Evolutionary conservation across 345 rosid species (phyloP).

Genomic region (Hibiscus syriacus): DNA sequence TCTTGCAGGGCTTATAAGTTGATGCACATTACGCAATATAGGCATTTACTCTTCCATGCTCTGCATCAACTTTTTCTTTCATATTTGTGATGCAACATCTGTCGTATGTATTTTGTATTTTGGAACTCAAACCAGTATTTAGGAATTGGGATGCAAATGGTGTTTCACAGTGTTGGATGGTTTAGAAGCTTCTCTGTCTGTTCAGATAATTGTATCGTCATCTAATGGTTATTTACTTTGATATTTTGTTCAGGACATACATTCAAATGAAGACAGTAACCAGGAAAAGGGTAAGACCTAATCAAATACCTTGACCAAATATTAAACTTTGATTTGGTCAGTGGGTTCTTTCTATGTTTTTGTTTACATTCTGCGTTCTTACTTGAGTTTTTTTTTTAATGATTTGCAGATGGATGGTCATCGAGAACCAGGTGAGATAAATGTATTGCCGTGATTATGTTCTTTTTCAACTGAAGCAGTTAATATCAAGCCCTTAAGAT

Average conservation of each 20-base stretch:
- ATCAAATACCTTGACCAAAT: neutral
- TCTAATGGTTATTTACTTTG: neutral
- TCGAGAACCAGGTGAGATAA: conserved; percentile 46
- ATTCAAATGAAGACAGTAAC: conserved; percentile 20
- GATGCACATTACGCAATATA: neutral
- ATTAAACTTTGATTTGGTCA: neutral
- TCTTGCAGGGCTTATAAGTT: neutral
- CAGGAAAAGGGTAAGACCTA: conserved; percentile 30
- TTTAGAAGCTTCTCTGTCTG: neutral
- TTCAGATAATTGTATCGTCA: conserved; percentile 4
- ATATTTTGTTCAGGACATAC: conserved; percentile 26
- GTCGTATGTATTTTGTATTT: neutral
- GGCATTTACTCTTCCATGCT: neutral
- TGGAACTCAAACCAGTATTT: neutral
- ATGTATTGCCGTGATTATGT: neutral
- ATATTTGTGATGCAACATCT: neutral
- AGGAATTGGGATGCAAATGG: neutral
- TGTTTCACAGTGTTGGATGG: too few species aligned
- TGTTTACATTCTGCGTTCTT: conserved; percentile 3
- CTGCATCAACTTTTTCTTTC: neutral
- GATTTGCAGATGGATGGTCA: conserved; percentile 56
- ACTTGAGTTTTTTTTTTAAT: conserved; percentile 12
- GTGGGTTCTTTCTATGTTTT: neutral
- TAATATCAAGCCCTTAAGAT: neutral
- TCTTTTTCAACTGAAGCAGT: neutral